Evolutionary conservation across 371 early-diverging fungal species (phyloP), one percentile per base, ranked within the genome.

Genomic region (Rhizomucor miehei): DNA sequence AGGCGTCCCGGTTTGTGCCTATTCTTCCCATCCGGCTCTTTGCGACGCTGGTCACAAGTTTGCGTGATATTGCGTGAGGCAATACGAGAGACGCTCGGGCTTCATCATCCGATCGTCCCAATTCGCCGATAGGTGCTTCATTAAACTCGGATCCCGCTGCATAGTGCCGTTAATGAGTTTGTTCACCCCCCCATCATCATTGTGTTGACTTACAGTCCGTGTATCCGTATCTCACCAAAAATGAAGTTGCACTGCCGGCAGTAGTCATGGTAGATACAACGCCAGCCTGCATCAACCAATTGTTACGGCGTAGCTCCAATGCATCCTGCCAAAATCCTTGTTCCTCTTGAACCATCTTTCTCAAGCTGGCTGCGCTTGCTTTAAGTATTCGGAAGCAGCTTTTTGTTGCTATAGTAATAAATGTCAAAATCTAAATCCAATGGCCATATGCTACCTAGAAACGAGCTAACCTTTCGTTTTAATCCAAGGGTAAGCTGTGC

Each of bases 271-370:
- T 41, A 4, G 51, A 40, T 5, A 65, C 25, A 17, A 53, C 67
- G 12, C 66, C 73, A 10, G 85, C 76, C 53, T 80, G 81, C 54
- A 89, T 80, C 38, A 80, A 61, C 89, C 89, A 89, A 56, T 82
- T 79, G 49, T 85, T 81, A 37, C 79, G 69, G 39, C 87, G 66
- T 35, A 89, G 56, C 52, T 75, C 77, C 48, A 86, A 71, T 6
- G 88, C 87, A 13, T 82, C 80, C 16, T 73, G 78, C 89, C 89
- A 89, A 56, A 89, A 89, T 25, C 73, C 71, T 17, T 81, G 67
- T 51, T 87, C 89, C n/a, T 72, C 68, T 24, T 74, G 64, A 14
- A 79, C 82, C 11, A 87, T 61, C 0, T 52, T 54, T 24, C 66
- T 63, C 39, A 89, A 71, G 11, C 74, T 65, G 17, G 63, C 48